Base-by-base conservation (phyloP, 2,329 filamentous ascomycete species). In the Clonostachys solani region DNA sequence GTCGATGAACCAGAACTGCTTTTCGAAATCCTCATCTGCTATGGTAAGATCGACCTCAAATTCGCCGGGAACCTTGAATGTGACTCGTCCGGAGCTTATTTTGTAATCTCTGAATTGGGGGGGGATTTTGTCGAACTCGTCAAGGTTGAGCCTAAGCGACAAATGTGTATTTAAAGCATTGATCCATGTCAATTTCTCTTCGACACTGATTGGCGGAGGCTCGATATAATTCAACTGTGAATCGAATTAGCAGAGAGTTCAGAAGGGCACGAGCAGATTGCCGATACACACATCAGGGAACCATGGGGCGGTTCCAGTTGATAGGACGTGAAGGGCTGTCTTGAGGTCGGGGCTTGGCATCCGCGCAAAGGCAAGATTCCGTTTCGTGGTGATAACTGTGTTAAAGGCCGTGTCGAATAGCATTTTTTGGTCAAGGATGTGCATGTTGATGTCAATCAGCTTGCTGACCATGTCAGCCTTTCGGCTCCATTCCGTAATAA, bases 21-120 rank as follows among this genome's bases (percentile, higher is more conserved):
- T 86, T 33, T 83, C 75, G 16, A 84, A 81, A 54, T 94, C 86
- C 60, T 97, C 92, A 55, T 92, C 87, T 16, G 88, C 89, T 52
- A 97, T 87, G 1, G 91, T 92, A 45, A 99, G 78, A 61, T 97
- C 94, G 17, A 97, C 81, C 63, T 97, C 92, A 57, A 96, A 96
- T 63, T 97, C 92, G 46, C 81, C 81, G 4, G 81, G 72, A 2
- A 97, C 87, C 42, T 74, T 80, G 64, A 99, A 99, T 0, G 91
- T 97, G 7, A 88, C 92, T 43, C 92, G 83, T n/a, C 95, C 94
- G 45, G 89, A 87, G 45, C 80, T 78, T 50, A 99, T 87, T 6
- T 75, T 78, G 68, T 91, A 97, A 50, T 87, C 77, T 56, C 78
- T 79, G 62, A 97, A 89, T 46, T 87, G 78, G n/a, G 73, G 67